phyloP scores from a whole-genome alignment of 2,329 filamentous ascomycete species.

The Escovopsis sp. region DNA sequence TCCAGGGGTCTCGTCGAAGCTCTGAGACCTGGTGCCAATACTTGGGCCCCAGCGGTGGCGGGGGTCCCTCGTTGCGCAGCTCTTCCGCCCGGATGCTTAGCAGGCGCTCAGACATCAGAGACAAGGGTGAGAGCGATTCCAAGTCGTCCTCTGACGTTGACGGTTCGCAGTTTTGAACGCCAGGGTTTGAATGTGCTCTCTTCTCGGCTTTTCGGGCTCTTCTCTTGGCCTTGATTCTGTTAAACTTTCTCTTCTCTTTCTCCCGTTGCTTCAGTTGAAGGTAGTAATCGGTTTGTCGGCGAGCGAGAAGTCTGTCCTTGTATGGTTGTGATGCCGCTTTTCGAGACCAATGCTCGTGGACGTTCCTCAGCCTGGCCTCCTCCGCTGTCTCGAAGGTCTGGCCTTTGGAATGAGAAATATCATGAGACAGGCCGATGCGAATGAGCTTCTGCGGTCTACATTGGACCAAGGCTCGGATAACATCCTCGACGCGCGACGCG shows the following conservation, averaged over 20 bases:
- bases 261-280: slow-evolving; percentile 23
- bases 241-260: slow-evolving; percentile 13
- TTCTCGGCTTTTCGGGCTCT: slow-evolving; percentile 54
- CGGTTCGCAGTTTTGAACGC: slow-evolving; percentile 6
- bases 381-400: slow-evolving; percentile 32
- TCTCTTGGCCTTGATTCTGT: slow-evolving; percentile 67
- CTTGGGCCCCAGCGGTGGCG: slow-evolving; percentile 5
- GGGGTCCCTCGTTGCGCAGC: slow-evolving; percentile 4
- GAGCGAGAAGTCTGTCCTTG: slow-evolving; percentile 28
- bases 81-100: slow-evolving; percentile 19
- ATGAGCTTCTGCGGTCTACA: slow-evolving; percentile 56
- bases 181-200: slow-evolving; percentile 8
- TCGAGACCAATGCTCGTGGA: slow-evolving; percentile 28
- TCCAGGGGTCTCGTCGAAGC: slow-evolving; percentile 44
- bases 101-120: slow-evolving; percentile 25
- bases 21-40: slow-evolving; percentile 19
- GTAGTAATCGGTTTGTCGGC: slow-evolving; percentile 22
- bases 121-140: slow-evolving; percentile 19
- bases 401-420: slow-evolving; percentile 55
- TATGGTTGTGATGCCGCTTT: slow-evolving; percentile 21
- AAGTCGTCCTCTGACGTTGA: slow-evolving; percentile 14
- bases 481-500: slow-evolving; percentile 44
- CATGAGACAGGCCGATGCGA: slow-evolving; percentile 54
- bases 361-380: slow-evolving; percentile 32
- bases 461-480: slow-evolving; percentile 50